A percentile compares a stretch with the other conserved stretches of the same genome.
These are phyloP conservation scores for Pythium pectinolyticum DNA, from an alignment of 352 stramenopile species.

Conservation along the genomic window DNA sequence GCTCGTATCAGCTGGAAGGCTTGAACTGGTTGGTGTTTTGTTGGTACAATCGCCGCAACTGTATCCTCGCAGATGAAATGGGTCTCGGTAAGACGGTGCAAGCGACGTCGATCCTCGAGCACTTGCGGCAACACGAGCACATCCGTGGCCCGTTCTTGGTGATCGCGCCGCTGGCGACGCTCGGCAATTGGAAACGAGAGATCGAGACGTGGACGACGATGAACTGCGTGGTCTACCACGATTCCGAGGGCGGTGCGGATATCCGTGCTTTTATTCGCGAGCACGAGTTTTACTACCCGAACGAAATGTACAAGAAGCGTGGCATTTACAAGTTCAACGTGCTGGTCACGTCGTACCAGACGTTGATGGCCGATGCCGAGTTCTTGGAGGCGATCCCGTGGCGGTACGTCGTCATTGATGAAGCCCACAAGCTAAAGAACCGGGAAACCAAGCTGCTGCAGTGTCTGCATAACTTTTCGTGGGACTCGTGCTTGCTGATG, in stretches of 20 bases:
- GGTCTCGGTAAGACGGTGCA: constrained; percentile 92
- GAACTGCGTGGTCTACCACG: constrained; percentile 99
- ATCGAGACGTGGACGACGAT: constrained; percentile 99
- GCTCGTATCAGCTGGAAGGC: constrained; percentile 98
- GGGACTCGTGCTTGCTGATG: constrained; percentile 93
- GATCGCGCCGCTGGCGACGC: constrained; percentile 96
- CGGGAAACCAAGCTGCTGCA: constrained; percentile 93
- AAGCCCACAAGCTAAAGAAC: constrained; percentile 99
- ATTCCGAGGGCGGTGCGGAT: constrained; percentile 90
- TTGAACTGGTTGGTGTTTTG: constrained; percentile 98
- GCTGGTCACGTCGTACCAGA: constrained; percentile 97
- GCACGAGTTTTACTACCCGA: constrained; percentile 96
- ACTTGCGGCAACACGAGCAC: constrained; percentile 91
- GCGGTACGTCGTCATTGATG: constrained; percentile 98
- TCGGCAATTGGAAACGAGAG: constrained; percentile 99
- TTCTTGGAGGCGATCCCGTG: constrained; percentile 93
- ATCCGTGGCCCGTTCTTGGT: constrained; percentile 97
- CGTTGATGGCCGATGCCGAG: constrained; percentile 93
- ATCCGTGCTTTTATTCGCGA: constrained; percentile 93
- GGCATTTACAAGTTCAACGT: constrained; percentile 95
- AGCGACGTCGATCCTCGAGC: constrained; percentile 93
- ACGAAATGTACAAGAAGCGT: constrained; percentile 68
- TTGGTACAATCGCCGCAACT: constrained; percentile 97
- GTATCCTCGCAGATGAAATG: constrained; percentile 89
- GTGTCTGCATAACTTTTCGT: constrained; percentile 82